These are phyloP conservation scores for Triticum timopheevii DNA, from an alignment of 176 grass and related monocot species.

Conservation along the genomic window DNA sequence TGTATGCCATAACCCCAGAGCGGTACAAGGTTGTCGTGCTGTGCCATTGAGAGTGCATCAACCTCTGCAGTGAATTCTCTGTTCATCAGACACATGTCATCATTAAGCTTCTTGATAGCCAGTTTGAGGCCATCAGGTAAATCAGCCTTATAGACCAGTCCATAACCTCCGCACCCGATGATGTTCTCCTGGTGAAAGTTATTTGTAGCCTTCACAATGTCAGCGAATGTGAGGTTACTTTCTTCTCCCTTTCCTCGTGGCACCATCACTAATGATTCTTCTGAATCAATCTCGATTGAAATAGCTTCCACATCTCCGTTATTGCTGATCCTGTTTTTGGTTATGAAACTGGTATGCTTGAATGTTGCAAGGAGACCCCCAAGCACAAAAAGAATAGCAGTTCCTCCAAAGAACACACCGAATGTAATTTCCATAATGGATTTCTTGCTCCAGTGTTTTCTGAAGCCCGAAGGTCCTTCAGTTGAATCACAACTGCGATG, in stretches of 20 bases:
- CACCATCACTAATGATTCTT: constrained; percentile 34
- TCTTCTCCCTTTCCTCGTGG: not conserved
- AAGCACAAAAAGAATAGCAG: not conserved
- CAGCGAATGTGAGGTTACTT: constrained; percentile 42
- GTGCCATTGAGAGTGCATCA: constrained; percentile 61
- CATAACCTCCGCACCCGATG: constrained; percentile 63
- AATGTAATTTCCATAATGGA: constrained; percentile 9
- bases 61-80: constrained; percentile 77
- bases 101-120: constrained; percentile 68
- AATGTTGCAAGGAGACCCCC: not conserved
- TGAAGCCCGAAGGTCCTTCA: not conserved
- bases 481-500: constrained; percentile 18
- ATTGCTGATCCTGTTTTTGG: not conserved
- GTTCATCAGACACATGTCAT: constrained; percentile 47
- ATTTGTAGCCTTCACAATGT: constrained; percentile 59
- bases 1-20: constrained; percentile 58
- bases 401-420: constrained; percentile 23
- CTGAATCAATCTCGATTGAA: constrained; percentile 5
- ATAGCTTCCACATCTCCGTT: constrained; percentile 10
- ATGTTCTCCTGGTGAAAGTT: constrained; percentile 68
- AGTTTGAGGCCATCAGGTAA: constrained; percentile 49
- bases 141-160: constrained; percentile 61
- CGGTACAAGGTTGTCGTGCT: constrained; percentile 61
- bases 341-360: not conserved
- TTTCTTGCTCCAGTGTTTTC: not conserved